phyloP scores from a whole-genome alignment of 805 yeast species.

The Wickerhamomyces canadensis region DNA sequence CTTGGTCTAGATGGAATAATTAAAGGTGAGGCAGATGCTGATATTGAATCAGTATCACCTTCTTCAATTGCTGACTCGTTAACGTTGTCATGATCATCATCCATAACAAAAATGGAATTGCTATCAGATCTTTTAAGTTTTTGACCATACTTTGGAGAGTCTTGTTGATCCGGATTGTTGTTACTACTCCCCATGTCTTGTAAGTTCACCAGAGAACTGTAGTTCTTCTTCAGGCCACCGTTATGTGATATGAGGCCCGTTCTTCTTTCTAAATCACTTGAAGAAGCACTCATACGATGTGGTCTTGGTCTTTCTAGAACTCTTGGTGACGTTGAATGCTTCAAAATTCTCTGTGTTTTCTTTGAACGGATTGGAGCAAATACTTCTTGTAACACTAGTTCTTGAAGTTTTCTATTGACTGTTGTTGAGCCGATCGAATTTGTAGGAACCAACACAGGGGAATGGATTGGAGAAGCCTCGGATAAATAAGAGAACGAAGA shows the following conservation, averaged over 20 bases:
- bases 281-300: slow-evolving; percentile 20
- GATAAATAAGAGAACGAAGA: slow-evolving; percentile 33
- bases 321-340: slow-evolving; percentile 18
- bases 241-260: slow-evolving; percentile 11
- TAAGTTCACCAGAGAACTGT: slow-evolving; percentile 21
- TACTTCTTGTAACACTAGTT: slow-evolving; percentile 66
- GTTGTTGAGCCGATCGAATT: slow-evolving; percentile 51
- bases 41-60: slow-evolving; percentile 11
- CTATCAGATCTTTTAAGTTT: slow-evolving; percentile 12
- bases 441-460: slow-evolving; percentile 16
- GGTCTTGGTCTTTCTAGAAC: slow-evolving; percentile 8
- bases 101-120: slow-evolving; percentile 40
- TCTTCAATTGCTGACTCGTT: slow-evolving; percentile 1
- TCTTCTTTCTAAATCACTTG: slow-evolving; percentile 19
- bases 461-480: slow-evolving; percentile 23
- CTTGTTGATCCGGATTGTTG: slow-evolving; percentile 1
- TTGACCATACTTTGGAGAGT: not conserved
- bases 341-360: slow-evolving; percentile 5
- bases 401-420: slow-evolving; percentile 66
- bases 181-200: slow-evolving; percentile 8
- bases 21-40: slow-evolving; percentile 17
- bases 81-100: slow-evolving; percentile 30
- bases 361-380: slow-evolving; percentile 41
- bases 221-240: slow-evolving; percentile 14
- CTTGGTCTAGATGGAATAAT: slow-evolving; percentile 15